phyloP scores from a whole-genome alignment of 2,329 filamentous ascomycete genomes.

The Verticillium dahliae region DNA sequence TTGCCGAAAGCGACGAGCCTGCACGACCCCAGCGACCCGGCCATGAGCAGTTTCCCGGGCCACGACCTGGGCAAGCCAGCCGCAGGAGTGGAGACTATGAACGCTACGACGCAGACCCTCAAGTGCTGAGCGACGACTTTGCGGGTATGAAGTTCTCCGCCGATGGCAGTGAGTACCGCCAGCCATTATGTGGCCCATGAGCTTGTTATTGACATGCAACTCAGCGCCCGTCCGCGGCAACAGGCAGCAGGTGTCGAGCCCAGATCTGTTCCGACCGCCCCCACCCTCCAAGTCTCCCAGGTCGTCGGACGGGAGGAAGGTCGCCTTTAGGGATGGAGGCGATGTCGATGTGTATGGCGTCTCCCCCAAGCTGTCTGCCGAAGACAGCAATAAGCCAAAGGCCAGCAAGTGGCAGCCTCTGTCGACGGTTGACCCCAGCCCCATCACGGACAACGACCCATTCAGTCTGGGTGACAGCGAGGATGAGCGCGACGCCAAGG shows the following conservation, averaged over 20 bases:
- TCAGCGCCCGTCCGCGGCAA: constrained; percentile 48
- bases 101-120: constrained; percentile 90
- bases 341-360: constrained; percentile 72
- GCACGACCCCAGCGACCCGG: constrained; percentile 25
- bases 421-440: constrained; percentile 67
- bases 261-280: constrained; percentile 70
- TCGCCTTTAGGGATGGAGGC: constrained; percentile 55
- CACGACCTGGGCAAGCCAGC: constrained; percentile 54
- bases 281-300: constrained; percentile 46
- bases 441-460: constrained; percentile 69
- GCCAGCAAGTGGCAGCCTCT: constrained; percentile 96
- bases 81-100: constrained; percentile 81
- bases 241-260: constrained; percentile 61
- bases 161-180: constrained; percentile 50
- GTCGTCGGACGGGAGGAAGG: constrained; percentile 41
- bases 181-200: neutral
- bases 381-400: constrained; percentile 51
- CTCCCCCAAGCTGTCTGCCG: constrained; percentile 49
- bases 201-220: constrained; percentile 14
- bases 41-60: constrained; percentile 11
- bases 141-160: constrained; percentile 57
- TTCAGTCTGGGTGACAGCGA: constrained; percentile 96
- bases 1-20: constrained; percentile 61
- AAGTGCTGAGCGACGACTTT: constrained; percentile 87
- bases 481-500: constrained; percentile 77